Percentiles rank a stretch among this genome's conserved stretches.
These are phyloP conservation scores for Conringia planisiliqua DNA, from an alignment of 345 rosid genomes.

Conservation along the genomic window DNA sequence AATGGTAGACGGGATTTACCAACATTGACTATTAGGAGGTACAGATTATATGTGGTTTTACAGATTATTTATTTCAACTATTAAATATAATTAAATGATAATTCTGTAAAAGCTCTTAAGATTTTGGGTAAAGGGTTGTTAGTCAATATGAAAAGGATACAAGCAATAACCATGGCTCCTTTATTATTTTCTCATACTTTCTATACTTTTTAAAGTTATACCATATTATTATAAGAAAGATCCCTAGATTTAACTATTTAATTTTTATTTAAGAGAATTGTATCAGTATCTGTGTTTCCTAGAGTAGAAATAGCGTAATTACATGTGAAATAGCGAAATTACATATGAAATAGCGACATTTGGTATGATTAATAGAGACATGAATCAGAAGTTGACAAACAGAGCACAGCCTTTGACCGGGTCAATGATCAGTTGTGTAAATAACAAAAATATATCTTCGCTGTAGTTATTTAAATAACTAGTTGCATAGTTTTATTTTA, in stretches of 20 bases:
- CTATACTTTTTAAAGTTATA: not conserved
- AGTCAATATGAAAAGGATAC: not conserved
- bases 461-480: no score
- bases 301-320: slow-evolving; percentile 9
- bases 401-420: slow-evolving; percentile 20
- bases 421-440: slow-evolving; percentile 29
- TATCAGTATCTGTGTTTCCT: not conserved
- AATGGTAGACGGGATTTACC: slow-evolving; percentile 14
- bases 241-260: not conserved
- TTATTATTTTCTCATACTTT: not conserved
- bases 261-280: not conserved
- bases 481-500: no score
- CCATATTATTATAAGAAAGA: not conserved
- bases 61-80: not conserved
- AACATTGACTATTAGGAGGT: not conserved
- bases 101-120: not conserved
- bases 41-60: not conserved
- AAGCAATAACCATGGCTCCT: not conserved
- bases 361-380: slow-evolving; percentile 21
- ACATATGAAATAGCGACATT: slow-evolving; percentile 16
- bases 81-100: not conserved
- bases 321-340: slow-evolving; percentile 21
- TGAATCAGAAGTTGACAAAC: slow-evolving; percentile 23
- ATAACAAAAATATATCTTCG: no score
- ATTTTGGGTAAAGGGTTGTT: slow-evolving; percentile 16